Base-by-base conservation (phyloP, 805 yeast species). In the Monosporozyma siamensis region DNA sequence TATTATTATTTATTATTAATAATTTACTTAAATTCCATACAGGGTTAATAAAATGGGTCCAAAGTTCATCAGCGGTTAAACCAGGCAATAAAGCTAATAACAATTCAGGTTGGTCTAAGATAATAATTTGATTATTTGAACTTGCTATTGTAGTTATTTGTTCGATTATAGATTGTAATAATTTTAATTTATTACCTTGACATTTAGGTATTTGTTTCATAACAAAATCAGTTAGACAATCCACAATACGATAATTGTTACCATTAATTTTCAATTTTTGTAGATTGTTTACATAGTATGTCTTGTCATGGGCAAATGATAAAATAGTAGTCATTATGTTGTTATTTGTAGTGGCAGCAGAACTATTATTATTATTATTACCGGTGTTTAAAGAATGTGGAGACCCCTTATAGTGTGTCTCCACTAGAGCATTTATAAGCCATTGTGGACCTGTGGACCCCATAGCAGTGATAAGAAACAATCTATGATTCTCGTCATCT, bases 121-220 rank as follows among this genome's bases (percentile, higher is more conserved):
- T 34, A 14, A 61, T 43, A 6, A 51, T 45, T 2, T 53, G 45
- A n/a, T n/a, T n/a, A n/a, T n/a, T n/a, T n/a, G n/a, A n/a, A n/a
- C n/a, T n/a, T n/a, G n/a, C n/a, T n/a, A n/a, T n/a, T n/a, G n/a
- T n/a, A n/a, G n/a, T 46, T 38, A 87, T 69, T 52, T 81, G 65
- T 46, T 83, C 83, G 38, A 85, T 66, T 50, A 86, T 64, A 54
- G 80, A 85, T 50, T 78, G 74, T 54, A 82, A 70, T 71, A 86
- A 69, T 49, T 79, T 78, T 10, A 32, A 4, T n/a, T 37, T 29
- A 15, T 22, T 31, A 22, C 23, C 24, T 27, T 29, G 26, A 18
- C 25, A 31, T 21, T 31, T 32, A 24, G 34, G 41, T 6, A 39
- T 27, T 56, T 84, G 40, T 34, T 53, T 56, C 4, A 48, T 49